These are phyloP conservation scores for Casuarina glauca DNA, from an alignment of 306 rosid species.

Conservation along the genomic window DNA sequence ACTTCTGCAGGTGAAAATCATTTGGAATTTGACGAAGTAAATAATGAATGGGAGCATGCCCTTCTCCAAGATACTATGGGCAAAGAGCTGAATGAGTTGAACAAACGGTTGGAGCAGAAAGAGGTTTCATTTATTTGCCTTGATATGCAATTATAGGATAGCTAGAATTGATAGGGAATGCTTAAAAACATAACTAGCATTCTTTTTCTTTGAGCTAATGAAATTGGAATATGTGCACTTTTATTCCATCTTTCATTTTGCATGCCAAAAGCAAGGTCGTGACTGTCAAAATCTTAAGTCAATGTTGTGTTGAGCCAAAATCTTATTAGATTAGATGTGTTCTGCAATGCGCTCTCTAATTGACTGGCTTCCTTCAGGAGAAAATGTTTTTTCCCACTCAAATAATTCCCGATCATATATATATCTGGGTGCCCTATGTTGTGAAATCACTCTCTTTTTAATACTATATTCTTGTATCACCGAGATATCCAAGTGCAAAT, in stretches of 20 bases:
- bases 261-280: not conserved
- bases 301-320: not conserved
- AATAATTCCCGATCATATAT: not conserved
- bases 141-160: not conserved
- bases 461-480: not conserved
- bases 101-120: constrained; percentile 75
- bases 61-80: constrained; percentile 67
- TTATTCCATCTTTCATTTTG: not conserved
- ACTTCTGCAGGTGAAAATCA: constrained; percentile 53
- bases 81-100: constrained; percentile 69
- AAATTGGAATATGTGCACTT: not conserved
- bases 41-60: constrained; percentile 71
- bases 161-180: constrained; percentile 1
- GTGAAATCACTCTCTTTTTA: not conserved
- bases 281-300: constrained; percentile 11
- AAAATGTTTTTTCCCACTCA: not conserved
- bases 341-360: constrained; percentile 6
- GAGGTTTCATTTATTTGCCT: constrained; percentile 51
- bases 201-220: not conserved
- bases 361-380: not conserved
- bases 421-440: constrained; percentile 2
- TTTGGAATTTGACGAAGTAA: constrained; percentile 55
- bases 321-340: not conserved
- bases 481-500: not conserved
- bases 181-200: not conserved